Base-by-base conservation (phyloP, 257 asterid genomes). In the Penstemon davidsonii region DNA sequence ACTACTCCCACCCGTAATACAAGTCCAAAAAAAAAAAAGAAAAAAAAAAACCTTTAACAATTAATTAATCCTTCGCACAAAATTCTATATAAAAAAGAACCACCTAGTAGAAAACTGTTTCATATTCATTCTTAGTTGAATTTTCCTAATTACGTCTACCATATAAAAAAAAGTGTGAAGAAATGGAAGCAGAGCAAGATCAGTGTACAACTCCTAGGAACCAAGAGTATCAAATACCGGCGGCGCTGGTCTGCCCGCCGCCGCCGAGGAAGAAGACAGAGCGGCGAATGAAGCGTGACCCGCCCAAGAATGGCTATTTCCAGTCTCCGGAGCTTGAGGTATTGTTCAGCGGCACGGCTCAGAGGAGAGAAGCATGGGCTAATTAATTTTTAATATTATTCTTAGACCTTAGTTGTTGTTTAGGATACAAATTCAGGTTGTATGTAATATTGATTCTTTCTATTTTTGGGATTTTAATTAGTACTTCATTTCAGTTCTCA, bases 121-220 rank as follows among this genome's bases (percentile, higher is more conserved):
- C 42, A 2, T 18, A 67, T 60, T 49, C 52, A 13, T 50, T 6
- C 19, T 49, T 19, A 44, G 11, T 64, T 55, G 38, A 7, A 4
- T 6, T 12, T 8, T 42, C 12, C n/a, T 42, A 41, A 25, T 4
- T 55, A 55, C 46, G 42, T 25, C 33, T 0, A 10, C 25, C 37
- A 49, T 10, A 63, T 12, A 3, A 8, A 25, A 60, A 9, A 49
- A 6, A 45, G 57, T 42, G 49, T 25, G 10, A 43, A 44, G 40
- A 44, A 40, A 86, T 83, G 87, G 85, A 83, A 51, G 77, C 62
- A 50, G 81, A 74, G 62, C 70, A 81, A 74, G 91, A 79, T 73
- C 89, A 79, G 59, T 88, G 96, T 51, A 77, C 90, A 9, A 88
- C 96, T 13, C 96, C 93, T 44, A 88, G 60, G 81, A 77, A 81